Percentiles rank a stretch among this genome's conserved stretches.
Evolutionary conservation across 139 green algal species (phyloP).

Genomic region (Chlamydomonas schloesseri): DNA sequence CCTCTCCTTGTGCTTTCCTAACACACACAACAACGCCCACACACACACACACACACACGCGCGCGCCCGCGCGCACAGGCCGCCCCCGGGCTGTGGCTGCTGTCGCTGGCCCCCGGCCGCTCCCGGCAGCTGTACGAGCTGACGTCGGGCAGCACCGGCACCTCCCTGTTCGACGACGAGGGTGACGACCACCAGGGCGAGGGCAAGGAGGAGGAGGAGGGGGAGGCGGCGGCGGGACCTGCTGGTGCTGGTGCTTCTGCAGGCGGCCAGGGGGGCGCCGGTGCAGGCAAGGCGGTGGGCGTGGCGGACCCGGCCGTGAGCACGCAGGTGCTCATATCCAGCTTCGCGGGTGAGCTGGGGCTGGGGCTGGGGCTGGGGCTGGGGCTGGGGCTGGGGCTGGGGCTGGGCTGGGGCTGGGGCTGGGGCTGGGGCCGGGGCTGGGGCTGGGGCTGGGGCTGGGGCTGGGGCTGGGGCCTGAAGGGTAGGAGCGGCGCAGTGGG

Average conservation of each 20-base stretch:
- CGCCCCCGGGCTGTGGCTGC: conserved; percentile 46
- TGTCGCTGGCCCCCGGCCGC: conserved; percentile 63
- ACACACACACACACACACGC: neutral
- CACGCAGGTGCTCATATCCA: conserved; percentile 36
- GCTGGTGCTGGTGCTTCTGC: neutral
- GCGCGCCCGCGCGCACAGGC: neutral
- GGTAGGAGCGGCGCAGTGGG: too few species aligned
- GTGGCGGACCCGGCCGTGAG: neutral
- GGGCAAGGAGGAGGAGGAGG: too few species aligned
- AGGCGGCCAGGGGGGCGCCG: neutral
- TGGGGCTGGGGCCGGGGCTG: too few species aligned
- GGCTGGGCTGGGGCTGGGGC: too few species aligned
- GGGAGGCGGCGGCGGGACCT: too few species aligned
- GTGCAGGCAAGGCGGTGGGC: neutral
- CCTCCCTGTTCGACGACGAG: neutral
- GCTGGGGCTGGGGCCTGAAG: too few species aligned
- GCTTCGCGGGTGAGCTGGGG: neutral
- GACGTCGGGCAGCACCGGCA: conserved; percentile 11
- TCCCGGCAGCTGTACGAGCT: conserved; percentile 58
- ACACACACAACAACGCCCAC: neutral
- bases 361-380: too few species aligned
- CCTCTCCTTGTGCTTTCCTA: too few species aligned
- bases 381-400: too few species aligned
- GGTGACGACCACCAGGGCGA: too few species aligned
- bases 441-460: too few species aligned